Percentiles rank a stretch among this genome's conserved stretches.
Conservation (phyloP, 768 basidiomycete genomes). For the Amanita brunnescens region DNA sequence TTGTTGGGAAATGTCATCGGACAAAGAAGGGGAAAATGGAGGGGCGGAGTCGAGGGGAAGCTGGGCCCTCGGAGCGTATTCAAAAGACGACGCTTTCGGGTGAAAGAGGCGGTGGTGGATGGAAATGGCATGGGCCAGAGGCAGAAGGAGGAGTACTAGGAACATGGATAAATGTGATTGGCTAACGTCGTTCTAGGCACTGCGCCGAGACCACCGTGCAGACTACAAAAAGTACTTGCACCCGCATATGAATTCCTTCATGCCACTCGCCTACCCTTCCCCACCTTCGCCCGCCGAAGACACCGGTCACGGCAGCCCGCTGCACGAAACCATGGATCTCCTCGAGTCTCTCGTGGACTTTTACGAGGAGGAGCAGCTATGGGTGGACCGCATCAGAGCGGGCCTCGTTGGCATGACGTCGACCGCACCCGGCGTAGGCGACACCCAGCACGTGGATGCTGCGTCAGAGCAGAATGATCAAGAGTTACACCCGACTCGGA, state of each 20-base stretch:
- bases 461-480: neutral
- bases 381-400: constrained; percentile 60
- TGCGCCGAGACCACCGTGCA: constrained; percentile 7
- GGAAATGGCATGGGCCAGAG: constrained; percentile 11
- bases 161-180: constrained; percentile 14
- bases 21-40: constrained; percentile 28
- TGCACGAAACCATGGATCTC: constrained; percentile 43
- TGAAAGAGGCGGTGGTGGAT: constrained; percentile 42
- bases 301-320: constrained; percentile 19
- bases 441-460: constrained; percentile 9
- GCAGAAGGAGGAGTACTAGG: constrained; percentile 11
- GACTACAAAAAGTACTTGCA: neutral
- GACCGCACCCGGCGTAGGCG: constrained; percentile 21
- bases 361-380: constrained; percentile 64
- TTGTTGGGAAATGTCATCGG: constrained; percentile 36
- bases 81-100: constrained; percentile 28
- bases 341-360: constrained; percentile 58
- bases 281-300: constrained; percentile 21
- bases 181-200: constrained; percentile 17
- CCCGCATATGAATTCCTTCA: constrained; percentile 1
- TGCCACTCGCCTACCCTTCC: constrained; percentile 15
- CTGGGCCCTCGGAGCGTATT: constrained; percentile 35
- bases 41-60: constrained; percentile 27
- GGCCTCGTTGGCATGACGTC: too few relatives aligned
- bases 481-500: constrained; percentile 23